Evolutionary conservation across 352 stramenopile genomes (phyloP).

Genomic region (Pythium aristosporum): DNA sequence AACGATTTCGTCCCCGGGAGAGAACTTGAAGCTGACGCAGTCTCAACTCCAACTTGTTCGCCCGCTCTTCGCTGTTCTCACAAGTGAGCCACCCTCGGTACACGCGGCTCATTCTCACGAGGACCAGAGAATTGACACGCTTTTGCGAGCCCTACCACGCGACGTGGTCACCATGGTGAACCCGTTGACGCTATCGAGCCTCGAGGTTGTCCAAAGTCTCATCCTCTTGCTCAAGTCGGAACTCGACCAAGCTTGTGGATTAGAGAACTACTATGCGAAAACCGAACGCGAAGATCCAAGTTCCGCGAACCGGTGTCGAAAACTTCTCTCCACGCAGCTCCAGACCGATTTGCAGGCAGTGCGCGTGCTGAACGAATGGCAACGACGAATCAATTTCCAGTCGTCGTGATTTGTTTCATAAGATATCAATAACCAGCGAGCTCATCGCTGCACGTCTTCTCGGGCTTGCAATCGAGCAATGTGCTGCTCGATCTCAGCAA

Average conservation of each 20-base stretch:
- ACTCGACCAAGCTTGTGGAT: background rate
- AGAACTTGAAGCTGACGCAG: background rate
- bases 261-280: background rate
- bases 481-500: constrained; percentile 22
- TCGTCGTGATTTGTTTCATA: background rate
- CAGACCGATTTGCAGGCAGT: constrained; percentile 17
- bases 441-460: constrained; percentile 17
- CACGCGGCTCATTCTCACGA: background rate
- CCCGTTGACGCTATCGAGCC: constrained; percentile 2
- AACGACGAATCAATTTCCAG: constrained; percentile 24
- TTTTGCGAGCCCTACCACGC: background rate
- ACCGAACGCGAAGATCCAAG: background rate
- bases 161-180: constrained; percentile 18
- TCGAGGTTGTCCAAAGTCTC: constrained; percentile 1
- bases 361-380: constrained; percentile 17
- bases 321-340: background rate
- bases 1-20: background rate
- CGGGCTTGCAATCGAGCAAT: constrained; percentile 8
- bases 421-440: background rate
- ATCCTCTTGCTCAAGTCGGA: constrained; percentile 10
- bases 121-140: background rate
- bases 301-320: background rate
- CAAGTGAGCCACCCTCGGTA: background rate
- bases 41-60: background rate
- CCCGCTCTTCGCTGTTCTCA: constrained; percentile 9